phyloP scores from a whole-genome alignment of 2,329 filamentous ascomycete species.

The Rutstroemia sp. region DNA sequence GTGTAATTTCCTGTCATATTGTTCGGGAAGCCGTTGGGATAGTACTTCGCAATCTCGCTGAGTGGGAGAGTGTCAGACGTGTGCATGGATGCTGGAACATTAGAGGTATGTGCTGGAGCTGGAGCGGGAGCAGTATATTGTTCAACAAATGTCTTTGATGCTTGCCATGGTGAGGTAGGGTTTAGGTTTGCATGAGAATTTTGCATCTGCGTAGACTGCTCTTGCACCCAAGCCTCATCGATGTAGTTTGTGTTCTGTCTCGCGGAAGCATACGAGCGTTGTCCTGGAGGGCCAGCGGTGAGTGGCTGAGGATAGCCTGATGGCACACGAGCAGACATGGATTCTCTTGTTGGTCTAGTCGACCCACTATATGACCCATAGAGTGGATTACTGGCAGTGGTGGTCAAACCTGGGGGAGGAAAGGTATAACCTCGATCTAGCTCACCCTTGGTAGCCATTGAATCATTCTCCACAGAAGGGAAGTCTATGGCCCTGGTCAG shows the following conservation, averaged over 20 bases:
- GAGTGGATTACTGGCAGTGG: slow-evolving; percentile 16
- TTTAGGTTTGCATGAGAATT: not conserved
- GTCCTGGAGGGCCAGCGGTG: slow-evolving; percentile 30
- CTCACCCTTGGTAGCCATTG: slow-evolving; percentile 9
- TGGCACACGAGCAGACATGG: slow-evolving; percentile 5
- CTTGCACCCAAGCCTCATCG: slow-evolving; percentile 8
- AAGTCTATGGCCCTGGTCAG: not conserved
- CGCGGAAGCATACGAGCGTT: slow-evolving; percentile 15
- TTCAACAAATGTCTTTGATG: not conserved
- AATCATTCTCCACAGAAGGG: not conserved
- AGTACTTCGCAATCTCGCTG: slow-evolving; percentile 21
- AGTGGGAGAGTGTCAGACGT: slow-evolving; percentile 22
- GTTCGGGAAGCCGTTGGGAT: slow-evolving; percentile 22
- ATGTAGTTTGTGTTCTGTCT: slow-evolving; percentile 6
- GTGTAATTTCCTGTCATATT: slow-evolving; percentile 18
- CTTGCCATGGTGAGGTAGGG: slow-evolving; percentile 6
- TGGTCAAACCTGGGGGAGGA: slow-evolving; percentile 17
- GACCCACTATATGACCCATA: slow-evolving; percentile 9
- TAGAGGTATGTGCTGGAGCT: not conserved
- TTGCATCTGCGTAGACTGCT: not conserved
- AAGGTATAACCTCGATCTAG: slow-evolving; percentile 21
- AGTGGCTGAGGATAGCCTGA: slow-evolving; percentile 27
- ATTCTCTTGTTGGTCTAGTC: not conserved
- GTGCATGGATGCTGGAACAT: not conserved
- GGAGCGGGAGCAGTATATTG: not conserved